phyloP scores from a whole-genome alignment of 768 basidiomycete species.

The Podaxis pistillaris region DNA sequence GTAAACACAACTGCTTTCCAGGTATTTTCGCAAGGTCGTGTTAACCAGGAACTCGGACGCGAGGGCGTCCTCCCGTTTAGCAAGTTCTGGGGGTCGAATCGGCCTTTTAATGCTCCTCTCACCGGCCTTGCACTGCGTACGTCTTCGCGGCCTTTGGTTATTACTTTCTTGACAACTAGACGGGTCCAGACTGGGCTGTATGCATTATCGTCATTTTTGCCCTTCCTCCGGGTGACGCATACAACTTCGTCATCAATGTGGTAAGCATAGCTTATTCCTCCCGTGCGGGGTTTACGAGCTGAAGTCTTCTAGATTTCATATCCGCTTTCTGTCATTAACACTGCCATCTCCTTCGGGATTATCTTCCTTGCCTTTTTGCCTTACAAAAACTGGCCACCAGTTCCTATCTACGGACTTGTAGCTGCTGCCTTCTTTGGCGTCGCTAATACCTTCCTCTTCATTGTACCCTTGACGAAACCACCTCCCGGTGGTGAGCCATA shows the following conservation, averaged over 20 bases:
- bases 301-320: slow-evolving; percentile 36
- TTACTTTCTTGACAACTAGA: background rate
- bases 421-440: slow-evolving; percentile 48
- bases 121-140: slow-evolving; percentile 54
- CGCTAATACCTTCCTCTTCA: slow-evolving; percentile 55
- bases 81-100: slow-evolving; percentile 57
- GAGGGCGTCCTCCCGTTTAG: slow-evolving; percentile 64
- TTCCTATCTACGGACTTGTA: slow-evolving; percentile 19
- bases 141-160: slow-evolving; percentile 15
- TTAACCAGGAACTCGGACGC: slow-evolving; percentile 62
- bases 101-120: slow-evolving; percentile 61
- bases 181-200: slow-evolving; percentile 30
- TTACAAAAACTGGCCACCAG: slow-evolving; percentile 26
- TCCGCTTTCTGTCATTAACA: slow-evolving; percentile 49
- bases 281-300: background rate
- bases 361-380: slow-evolving; percentile 17
- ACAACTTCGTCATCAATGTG: slow-evolving; percentile 57
- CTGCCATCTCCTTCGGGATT: slow-evolving; percentile 49
- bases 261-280: slow-evolving; percentile 31
- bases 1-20: slow-evolving; percentile 20
- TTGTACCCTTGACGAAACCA: slow-evolving; percentile 54
- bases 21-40: slow-evolving; percentile 34
- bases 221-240: slow-evolving; percentile 65
- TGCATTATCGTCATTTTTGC: slow-evolving; percentile 37
- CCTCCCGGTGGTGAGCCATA: slow-evolving; percentile 44